Base-by-base conservation (phyloP, 257 asterid species). In the Nemophila menziesii region DNA sequence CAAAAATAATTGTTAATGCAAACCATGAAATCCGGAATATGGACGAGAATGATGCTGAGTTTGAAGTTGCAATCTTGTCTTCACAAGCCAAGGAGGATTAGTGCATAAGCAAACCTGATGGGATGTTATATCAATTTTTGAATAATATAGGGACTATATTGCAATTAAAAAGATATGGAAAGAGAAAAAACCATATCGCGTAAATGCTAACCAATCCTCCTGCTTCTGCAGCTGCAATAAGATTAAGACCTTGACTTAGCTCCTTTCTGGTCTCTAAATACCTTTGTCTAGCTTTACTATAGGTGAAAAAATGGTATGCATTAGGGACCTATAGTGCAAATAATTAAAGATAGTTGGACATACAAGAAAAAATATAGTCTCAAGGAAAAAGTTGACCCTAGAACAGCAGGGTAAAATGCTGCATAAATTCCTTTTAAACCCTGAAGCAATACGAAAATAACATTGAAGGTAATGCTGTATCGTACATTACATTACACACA, bases 41-140 rank as follows among this genome's bases (percentile, higher is more conserved):
- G 82, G 82, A 46, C 46, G 92, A 59, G 55, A 67, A 49, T 76
- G 67, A 68, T 49, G 81, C 44, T 63, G 77, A 52, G 82, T 77
- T 78, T 89, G 98, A 57, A 84, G 94, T 68, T 89, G 98, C 73
- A 89, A 70, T 73, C 96, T 80, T 68, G 96, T 89, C 65, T 89
- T 89, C 58, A 89, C 92, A 65, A 89, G 72, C 98, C 98, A 84
- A 59, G 84, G 44, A 56, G 98, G 98, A 72, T 89, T 84, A 58
- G 96, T 89, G 62, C 82, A 85, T 4, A 77, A 44, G 55, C 70
- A 70, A 40, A 79, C 96, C 96, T 89, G 62, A 53, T n/a, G n/a
- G n/a, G n/a, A n/a, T n/a, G n/a, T n/a, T n/a, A n/a, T n/a, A n/a
- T n/a, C n/a, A n/a, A n/a, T n/a, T n/a, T n/a, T n/a, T n/a, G n/a